A percentile compares a stretch with the other conserved stretches of the same genome.
These are phyloP conservation scores for Boletus patriciae DNA, from an alignment of 768 basidiomycete species.

Conservation along the genomic window DNA sequence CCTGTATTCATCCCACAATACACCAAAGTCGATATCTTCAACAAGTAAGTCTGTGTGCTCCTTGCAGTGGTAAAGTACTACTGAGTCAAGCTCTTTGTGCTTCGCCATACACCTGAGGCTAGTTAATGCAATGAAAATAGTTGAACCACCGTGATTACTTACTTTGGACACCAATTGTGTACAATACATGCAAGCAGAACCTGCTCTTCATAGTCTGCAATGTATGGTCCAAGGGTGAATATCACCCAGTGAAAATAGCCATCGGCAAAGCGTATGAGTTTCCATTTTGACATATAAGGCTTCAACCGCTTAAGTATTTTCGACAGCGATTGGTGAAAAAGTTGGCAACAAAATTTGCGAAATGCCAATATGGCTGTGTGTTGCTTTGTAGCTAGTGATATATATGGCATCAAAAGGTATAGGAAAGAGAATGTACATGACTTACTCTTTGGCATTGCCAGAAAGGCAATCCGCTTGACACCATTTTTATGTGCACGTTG, in stretches of 20 bases:
- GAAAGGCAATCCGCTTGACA: too few species aligned
- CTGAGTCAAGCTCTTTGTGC: neutral
- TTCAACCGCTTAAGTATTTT: neutral
- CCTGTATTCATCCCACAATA: conserved; percentile 29
- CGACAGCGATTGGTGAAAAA: neutral
- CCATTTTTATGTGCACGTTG: too few species aligned
- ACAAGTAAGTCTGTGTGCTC: neutral
- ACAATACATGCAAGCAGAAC: conserved; percentile 33
- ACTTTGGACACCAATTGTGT: conserved; percentile 33
- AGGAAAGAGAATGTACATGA: too few species aligned
- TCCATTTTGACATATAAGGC: neutral
- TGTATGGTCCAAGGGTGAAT: conserved; percentile 32
- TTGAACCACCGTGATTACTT: too few species aligned
- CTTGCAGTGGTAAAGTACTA: neutral
- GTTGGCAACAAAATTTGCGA: neutral
- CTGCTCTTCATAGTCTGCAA: conserved; percentile 44
- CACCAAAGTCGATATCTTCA: neutral
- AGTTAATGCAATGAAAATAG: too few species aligned
- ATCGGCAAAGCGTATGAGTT: neutral
- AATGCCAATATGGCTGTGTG: neutral
- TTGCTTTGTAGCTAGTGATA: neutral
- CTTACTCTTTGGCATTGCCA: too few species aligned
- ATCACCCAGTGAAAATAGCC: neutral
- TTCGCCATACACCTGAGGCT: neutral
- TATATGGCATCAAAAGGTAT: too few species aligned